Evolutionary conservation across 1,284 basidiomycete genomes (phyloP).

Genomic region (Tetrapyrgos nigripes): DNA sequence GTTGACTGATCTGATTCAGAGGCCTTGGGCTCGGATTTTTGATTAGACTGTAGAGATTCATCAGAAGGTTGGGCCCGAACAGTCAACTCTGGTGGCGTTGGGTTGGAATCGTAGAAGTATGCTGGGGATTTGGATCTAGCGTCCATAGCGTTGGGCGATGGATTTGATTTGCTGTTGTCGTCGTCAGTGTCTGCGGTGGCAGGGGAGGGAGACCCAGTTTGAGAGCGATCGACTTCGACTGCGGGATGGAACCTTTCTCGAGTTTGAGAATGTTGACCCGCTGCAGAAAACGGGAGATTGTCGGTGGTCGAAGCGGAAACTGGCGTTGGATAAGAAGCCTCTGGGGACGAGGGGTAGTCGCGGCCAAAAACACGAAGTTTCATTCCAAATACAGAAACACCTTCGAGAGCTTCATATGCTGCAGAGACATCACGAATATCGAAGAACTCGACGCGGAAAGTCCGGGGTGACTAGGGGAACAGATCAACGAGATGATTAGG

Average conservation of each 20-base stretch:
- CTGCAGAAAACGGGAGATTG: conserved; percentile 26
- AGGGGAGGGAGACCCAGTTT: conserved; percentile 1
- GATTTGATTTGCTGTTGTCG: background rate
- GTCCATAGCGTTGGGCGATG: conserved; percentile 14
- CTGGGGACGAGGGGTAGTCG: conserved; percentile 14
- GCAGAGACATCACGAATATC: conserved; percentile 61
- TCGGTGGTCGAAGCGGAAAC: background rate
- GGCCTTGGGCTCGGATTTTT: background rate
- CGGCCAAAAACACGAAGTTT: conserved; percentile 40
- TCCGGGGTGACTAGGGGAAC: conserved; percentile 28
- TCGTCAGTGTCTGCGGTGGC: background rate
- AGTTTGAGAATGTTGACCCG: conserved; percentile 38
- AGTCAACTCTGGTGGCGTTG: conserved; percentile 20
- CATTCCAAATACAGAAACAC: conserved; percentile 50
- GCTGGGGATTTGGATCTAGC: conserved; percentile 37
- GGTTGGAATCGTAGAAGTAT: conserved; percentile 43
- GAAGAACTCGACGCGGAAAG: conserved; percentile 67
- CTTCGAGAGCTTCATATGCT: conserved; percentile 49
- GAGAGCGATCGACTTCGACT: conserved; percentile 22
- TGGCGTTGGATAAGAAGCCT: conserved; percentile 2
- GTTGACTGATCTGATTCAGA: background rate
- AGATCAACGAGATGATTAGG: conserved; percentile 5
- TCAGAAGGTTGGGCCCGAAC: background rate
- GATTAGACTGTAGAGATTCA: too few relatives aligned
- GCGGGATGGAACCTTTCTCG: conserved; percentile 36